Evolutionary conservation across 441 rosid genomes (phyloP).

Genomic region (Populus hybrid): DNA sequence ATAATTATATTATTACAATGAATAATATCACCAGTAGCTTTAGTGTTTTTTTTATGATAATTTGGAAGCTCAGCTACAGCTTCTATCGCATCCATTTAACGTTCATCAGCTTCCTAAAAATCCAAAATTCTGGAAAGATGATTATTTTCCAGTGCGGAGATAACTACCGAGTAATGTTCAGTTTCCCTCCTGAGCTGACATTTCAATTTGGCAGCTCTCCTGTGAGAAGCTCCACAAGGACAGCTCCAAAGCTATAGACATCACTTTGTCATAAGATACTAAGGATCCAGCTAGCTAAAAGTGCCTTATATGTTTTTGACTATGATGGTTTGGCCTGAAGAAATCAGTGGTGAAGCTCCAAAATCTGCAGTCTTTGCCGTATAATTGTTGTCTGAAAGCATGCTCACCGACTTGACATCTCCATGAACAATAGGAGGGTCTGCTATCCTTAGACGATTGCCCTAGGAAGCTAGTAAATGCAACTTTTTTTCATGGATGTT

Average conservation of each 20-base stretch:
- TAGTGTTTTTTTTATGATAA: too few species aligned
- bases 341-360: slow-evolving; percentile 29
- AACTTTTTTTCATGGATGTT: too few species aligned
- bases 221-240: slow-evolving; percentile 31
- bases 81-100: slow-evolving; percentile 28
- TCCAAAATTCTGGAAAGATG: slow-evolving; percentile 1
- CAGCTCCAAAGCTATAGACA: slow-evolving; percentile 30
- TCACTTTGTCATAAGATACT: slow-evolving; percentile 29
- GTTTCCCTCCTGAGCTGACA: slow-evolving; percentile 6
- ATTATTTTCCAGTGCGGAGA: slow-evolving; percentile 12
- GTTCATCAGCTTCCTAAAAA: slow-evolving; percentile 18
- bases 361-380: slow-evolving; percentile 26
- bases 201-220: slow-evolving; percentile 19
- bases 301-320: too few species aligned
- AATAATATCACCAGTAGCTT: too few species aligned
- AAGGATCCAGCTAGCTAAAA: too few species aligned
- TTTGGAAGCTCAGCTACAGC: slow-evolving; percentile 23
- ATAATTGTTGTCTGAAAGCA: neutral
- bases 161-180: slow-evolving; percentile 11
- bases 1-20: too few species aligned
- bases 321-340: too few species aligned
- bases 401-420: too few species aligned
- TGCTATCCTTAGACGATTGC: too few species aligned
- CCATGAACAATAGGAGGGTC: too few species aligned
- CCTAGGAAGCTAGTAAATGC: too few species aligned